Evolutionary conservation across 768 basidiomycete genomes (phyloP).

Genomic region (Suillus lakei): DNA sequence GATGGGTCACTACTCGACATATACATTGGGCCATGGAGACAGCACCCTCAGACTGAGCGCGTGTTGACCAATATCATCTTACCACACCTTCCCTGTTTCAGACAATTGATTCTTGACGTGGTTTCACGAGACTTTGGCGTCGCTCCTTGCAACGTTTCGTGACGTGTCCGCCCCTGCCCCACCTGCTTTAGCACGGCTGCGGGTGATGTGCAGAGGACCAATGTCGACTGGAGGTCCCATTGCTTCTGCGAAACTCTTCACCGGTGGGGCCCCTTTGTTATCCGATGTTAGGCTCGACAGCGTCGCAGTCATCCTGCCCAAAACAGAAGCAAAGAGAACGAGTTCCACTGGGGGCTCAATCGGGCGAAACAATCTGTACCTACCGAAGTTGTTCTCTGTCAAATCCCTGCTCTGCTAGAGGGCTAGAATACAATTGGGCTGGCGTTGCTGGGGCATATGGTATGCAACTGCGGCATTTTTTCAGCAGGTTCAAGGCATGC

Average conservation of each 20-base stretch:
- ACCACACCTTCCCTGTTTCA: slow-evolving; percentile 34
- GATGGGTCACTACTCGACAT: slow-evolving; percentile 34
- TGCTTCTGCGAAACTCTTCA: slow-evolving; percentile 28
- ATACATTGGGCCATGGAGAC: slow-evolving; percentile 38
- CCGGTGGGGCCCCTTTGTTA: slow-evolving; percentile 35
- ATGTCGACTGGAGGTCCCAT: slow-evolving; percentile 32
- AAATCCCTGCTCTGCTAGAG: slow-evolving; percentile 26
- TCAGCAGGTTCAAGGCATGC: slow-evolving; percentile 33
- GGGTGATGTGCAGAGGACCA: slow-evolving; percentile 36
- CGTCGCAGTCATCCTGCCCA: slow-evolving; percentile 31
- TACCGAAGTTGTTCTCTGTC: slow-evolving; percentile 27
- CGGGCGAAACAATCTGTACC: slow-evolving; percentile 29
- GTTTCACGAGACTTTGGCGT: slow-evolving; percentile 32
- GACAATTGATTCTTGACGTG: slow-evolving; percentile 33
- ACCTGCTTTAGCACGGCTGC: slow-evolving; percentile 29
- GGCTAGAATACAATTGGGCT: slow-evolving; percentile 33
- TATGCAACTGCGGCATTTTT: slow-evolving; percentile 34
- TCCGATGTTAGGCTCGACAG: slow-evolving; percentile 38
- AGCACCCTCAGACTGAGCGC: slow-evolving; percentile 32
- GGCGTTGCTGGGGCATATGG: slow-evolving; percentile 34
- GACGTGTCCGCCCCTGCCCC: slow-evolving; percentile 32
- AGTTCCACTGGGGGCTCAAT: slow-evolving; percentile 35
- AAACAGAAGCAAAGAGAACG: slow-evolving; percentile 23
- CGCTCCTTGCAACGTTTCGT: slow-evolving; percentile 27
- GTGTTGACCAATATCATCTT: slow-evolving; percentile 28